These are phyloP conservation scores for Apophysomyces variabilis DNA, from an alignment of 371 early-diverging fungal genomes.

Conservation along the genomic window DNA sequence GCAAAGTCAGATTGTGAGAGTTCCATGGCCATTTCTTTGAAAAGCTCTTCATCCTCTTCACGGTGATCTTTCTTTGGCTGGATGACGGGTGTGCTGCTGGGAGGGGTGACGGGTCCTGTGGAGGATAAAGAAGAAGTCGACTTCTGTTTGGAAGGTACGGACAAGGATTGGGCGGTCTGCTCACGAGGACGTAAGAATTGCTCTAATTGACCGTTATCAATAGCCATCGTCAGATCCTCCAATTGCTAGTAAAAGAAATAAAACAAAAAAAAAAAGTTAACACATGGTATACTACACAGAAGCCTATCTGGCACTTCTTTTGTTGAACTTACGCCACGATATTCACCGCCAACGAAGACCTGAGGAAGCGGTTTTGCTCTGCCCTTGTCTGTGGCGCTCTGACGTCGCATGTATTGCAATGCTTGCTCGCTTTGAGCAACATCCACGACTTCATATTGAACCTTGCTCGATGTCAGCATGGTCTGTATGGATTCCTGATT, in stretches of 20 bases:
- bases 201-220: slow-evolving; percentile 18
- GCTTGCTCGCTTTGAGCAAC: slow-evolving; percentile 46
- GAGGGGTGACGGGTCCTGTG: slow-evolving; percentile 25
- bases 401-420: slow-evolving; percentile 43
- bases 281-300: not conserved
- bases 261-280: not conserved
- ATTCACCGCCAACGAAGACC: slow-evolving; percentile 50
- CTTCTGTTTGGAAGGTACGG: slow-evolving; percentile 1
- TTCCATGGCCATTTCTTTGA: slow-evolving; percentile 26
- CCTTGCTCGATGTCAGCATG: slow-evolving; percentile 20
- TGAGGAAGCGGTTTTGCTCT: slow-evolving; percentile 34
- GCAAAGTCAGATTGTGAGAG: slow-evolving; percentile 22
- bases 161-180: not conserved
- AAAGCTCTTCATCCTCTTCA: slow-evolving; percentile 25
- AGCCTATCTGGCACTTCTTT: not conserved
- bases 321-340: slow-evolving; percentile 35
- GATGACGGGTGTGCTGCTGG: slow-evolving; percentile 10
- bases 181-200: slow-evolving; percentile 14
- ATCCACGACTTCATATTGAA: slow-evolving; percentile 39
- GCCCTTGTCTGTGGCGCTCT: slow-evolving; percentile 22
- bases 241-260: slow-evolving; percentile 17
- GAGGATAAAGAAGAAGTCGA: slow-evolving; percentile 21
- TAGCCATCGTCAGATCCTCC: slow-evolving; percentile 18
- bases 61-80: not conserved
- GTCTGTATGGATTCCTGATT: slow-evolving; percentile 36